Conservation (phyloP, 2,329 filamentous ascomycete genomes). For the Corniculantispora saksenae region DNA sequence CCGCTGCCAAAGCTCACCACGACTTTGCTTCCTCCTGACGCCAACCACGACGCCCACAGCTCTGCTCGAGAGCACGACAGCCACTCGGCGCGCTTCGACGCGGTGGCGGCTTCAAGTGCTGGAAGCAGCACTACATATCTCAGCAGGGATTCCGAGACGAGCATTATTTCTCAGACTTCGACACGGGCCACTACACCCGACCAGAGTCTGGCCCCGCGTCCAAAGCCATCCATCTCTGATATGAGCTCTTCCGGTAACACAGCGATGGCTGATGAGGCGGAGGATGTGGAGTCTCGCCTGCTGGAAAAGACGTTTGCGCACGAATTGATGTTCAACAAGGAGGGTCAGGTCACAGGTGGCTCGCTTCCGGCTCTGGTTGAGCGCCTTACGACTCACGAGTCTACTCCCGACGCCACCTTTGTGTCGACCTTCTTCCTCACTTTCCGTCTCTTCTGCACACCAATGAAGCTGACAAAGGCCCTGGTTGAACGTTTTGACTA, state of each 20-base stretch:
- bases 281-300: conserved; percentile 80
- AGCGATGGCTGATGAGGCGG: conserved; percentile 69
- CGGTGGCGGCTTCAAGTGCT: conserved; percentile 72
- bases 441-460: conserved; percentile 88
- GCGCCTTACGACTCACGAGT: conserved; percentile 87
- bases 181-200: conserved; percentile 90
- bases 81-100: conserved; percentile 60
- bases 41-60: conserved; percentile 50
- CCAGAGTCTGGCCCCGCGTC: conserved; percentile 52
- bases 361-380: conserved; percentile 91
- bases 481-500: conserved; percentile 94
- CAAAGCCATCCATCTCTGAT: conserved; percentile 66
- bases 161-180: conserved; percentile 77
- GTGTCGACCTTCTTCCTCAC: conserved; percentile 95
- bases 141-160: conserved; percentile 79
- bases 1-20: conserved; percentile 60
- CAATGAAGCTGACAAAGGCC: conserved; percentile 73
- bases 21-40: conserved; percentile 47
- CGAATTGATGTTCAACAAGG: conserved; percentile 90
- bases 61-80: conserved; percentile 52
- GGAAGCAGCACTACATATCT: conserved; percentile 78
- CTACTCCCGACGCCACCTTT: conserved; percentile 87
- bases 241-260: conserved; percentile 67
- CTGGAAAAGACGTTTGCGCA: conserved; percentile 90
- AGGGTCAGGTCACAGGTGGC: conserved; percentile 91